Conservation (phyloP, 768 basidiomycete genomes). For the Russula sp. region DNA sequence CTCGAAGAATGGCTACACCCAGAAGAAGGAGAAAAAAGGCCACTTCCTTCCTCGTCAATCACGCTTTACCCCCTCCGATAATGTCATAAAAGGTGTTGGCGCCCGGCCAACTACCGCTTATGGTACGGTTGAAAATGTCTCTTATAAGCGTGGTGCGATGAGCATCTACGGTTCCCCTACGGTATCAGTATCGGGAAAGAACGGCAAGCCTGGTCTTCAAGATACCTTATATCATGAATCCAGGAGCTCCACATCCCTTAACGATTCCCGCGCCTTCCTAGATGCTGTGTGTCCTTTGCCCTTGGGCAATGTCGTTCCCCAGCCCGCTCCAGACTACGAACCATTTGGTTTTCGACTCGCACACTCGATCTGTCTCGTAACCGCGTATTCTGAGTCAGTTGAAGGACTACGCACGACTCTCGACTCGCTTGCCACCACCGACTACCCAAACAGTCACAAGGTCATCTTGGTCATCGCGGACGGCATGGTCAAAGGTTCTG, state of each 20-base stretch:
- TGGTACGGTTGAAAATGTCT: conserved; percentile 59
- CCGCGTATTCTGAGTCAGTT: conserved; percentile 95
- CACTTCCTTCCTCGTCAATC: conserved; percentile 67
- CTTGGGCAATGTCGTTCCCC: conserved; percentile 82
- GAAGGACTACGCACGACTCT: conserved; percentile 96
- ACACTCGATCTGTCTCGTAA: conserved; percentile 94
- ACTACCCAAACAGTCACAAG: conserved; percentile 98
- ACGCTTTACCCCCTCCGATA: conserved; percentile 73
- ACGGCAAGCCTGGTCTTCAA: conserved; percentile 61
- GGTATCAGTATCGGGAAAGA: conserved; percentile 39
- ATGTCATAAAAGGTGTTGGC: conserved; percentile 48
- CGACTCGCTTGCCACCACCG: conserved; percentile 97
- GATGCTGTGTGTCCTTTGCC: conserved; percentile 92
- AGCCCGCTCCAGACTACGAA: conserved; percentile 87
- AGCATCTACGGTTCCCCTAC: conserved; percentile 34
- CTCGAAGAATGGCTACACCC: conserved; percentile 57
- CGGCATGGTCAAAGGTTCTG: conserved; percentile 96
- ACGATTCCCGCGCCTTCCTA: conserved; percentile 49
- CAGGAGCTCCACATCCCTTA: conserved; percentile 77
- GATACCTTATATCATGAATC: conserved; percentile 74
- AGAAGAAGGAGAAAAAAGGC: conserved; percentile 52
- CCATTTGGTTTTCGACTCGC: conserved; percentile 95
- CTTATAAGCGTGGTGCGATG: conserved; percentile 56
- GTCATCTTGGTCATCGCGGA: conserved; percentile 93
- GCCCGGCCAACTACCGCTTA: conserved; percentile 62